Evolutionary conservation across 805 yeast genomes (phyloP).

Genomic region (Sugiyamaella valdiviana): DNA sequence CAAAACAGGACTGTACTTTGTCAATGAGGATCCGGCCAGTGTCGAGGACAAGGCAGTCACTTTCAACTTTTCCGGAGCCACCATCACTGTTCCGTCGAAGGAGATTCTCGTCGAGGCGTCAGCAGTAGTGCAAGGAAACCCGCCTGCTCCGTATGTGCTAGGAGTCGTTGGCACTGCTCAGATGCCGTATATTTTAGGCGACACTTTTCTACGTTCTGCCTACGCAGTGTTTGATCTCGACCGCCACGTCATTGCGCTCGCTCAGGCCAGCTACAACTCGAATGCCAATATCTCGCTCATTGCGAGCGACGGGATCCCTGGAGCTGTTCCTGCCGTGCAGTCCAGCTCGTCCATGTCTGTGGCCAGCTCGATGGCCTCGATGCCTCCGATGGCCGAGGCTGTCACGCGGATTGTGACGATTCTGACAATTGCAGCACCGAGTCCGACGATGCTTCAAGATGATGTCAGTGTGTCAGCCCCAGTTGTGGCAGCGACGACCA

Average conservation of each 20-base stretch:
- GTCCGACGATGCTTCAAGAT: background rate
- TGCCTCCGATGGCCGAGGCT: too few relatives aligned
- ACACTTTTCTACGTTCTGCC: conserved; percentile 55
- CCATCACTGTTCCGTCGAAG: conserved; percentile 23
- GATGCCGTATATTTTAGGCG: conserved; percentile 47
- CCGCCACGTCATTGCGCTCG: conserved; percentile 49
- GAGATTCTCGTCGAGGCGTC: conserved; percentile 17
- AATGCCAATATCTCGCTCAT: conserved; percentile 22
- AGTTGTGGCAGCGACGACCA: background rate
- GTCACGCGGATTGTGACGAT: background rate
- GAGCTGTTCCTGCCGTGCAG: conserved; percentile 26
- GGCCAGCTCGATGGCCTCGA: too few relatives aligned
- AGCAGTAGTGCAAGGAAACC: conserved; percentile 8
- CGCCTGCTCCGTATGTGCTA: conserved; percentile 13
- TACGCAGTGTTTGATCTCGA: conserved; percentile 68
- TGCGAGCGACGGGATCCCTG: conserved; percentile 23
- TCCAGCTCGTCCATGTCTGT: conserved; percentile 4
- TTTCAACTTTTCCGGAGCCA: conserved; percentile 23
- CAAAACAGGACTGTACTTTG: conserved; percentile 23
- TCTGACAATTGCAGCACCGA: background rate
- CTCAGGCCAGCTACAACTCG: conserved; percentile 36
- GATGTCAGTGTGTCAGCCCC: background rate
- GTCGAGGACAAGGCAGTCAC: conserved; percentile 8
- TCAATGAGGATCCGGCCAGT: background rate
- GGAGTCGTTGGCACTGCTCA: conserved; percentile 9